Conservation (phyloP, 768 basidiomycete species). For the Imleria badia region DNA sequence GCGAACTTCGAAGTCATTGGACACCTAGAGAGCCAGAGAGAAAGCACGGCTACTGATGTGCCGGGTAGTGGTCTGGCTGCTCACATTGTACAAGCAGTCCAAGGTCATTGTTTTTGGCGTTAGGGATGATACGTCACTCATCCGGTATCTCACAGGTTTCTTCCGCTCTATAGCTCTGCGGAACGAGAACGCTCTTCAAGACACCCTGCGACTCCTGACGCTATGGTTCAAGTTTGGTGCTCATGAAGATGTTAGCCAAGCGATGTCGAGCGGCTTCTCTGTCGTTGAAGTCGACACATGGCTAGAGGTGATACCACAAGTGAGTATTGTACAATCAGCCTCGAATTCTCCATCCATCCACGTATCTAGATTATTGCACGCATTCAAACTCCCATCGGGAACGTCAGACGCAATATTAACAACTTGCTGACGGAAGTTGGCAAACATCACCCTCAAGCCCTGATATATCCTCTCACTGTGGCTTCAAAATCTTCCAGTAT, state of each 20-base stretch:
- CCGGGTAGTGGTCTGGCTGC: slow-evolving; percentile 64
- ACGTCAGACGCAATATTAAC: slow-evolving; percentile 87
- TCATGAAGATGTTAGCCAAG: slow-evolving; percentile 84
- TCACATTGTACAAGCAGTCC: slow-evolving; percentile 91
- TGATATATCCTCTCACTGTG: slow-evolving; percentile 94
- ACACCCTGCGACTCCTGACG: slow-evolving; percentile 88
- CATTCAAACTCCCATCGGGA: slow-evolving; percentile 89
- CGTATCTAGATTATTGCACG: slow-evolving; percentile 86
- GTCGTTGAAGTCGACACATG: slow-evolving; percentile 95
- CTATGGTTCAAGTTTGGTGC: slow-evolving; percentile 98
- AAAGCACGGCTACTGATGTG: slow-evolving; percentile 54
- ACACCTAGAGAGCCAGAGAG: slow-evolving; percentile 68
- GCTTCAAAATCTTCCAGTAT: slow-evolving; percentile 93
- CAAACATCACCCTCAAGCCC: slow-evolving; percentile 94
- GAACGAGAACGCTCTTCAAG: slow-evolving; percentile 89
- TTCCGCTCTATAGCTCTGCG: slow-evolving; percentile 92
- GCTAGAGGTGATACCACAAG: slow-evolving; percentile 98
- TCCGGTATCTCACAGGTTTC: slow-evolving; percentile 58
- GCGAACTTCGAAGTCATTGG: slow-evolving; percentile 94
- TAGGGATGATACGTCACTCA: slow-evolving; percentile 12
- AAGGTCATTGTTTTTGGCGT: slow-evolving; percentile 48
- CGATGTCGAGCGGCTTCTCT: slow-evolving; percentile 84
- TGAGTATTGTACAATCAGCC: slow-evolving; percentile 29
- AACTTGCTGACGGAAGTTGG: slow-evolving; percentile 89
- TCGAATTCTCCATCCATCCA: not conserved